These are phyloP conservation scores for Penicillium sp. DNA, from an alignment of 2,329 filamentous ascomycete genomes.

Conservation along the genomic window DNA sequence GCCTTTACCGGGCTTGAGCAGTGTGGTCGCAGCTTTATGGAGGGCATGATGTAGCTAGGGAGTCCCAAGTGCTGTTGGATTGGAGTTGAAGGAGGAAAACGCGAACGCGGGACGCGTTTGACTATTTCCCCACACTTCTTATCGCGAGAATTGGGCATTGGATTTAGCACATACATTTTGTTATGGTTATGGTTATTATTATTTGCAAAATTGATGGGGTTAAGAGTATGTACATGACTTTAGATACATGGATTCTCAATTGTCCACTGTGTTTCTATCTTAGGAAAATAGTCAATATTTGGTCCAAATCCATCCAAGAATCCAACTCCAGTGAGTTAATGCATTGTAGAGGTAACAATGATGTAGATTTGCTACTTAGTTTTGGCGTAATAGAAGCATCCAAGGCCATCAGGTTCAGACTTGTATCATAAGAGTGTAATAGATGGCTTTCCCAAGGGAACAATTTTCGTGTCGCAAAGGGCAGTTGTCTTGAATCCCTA, in stretches of 20 bases:
- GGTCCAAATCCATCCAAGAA: background rate
- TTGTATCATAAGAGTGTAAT: background rate
- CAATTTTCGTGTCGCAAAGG: background rate
- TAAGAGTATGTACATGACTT: background rate
- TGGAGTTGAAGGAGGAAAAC: slow-evolving; percentile 1
- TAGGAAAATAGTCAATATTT: background rate
- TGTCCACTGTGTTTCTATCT: background rate
- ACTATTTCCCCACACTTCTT: slow-evolving; percentile 12
- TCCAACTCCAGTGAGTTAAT: background rate
- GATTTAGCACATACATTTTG: background rate
- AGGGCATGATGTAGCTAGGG: slow-evolving; percentile 31
- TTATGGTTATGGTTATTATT: background rate
- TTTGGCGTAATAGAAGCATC: background rate
- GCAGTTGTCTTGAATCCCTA: background rate
- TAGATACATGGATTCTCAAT: background rate
- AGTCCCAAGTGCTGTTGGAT: background rate
- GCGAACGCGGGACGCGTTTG: slow-evolving; percentile 16
- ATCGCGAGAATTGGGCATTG: background rate
- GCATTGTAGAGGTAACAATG: background rate
- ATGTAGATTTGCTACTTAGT: background rate
- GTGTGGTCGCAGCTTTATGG: slow-evolving; percentile 38
- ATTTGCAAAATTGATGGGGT: background rate
- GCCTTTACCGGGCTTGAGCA: slow-evolving; percentile 9
- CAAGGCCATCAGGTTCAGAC: background rate
- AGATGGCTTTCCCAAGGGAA: background rate